Evolutionary conservation across 2,329 filamentous ascomycete genomes (phyloP), one percentile per base, ranked within the genome.

Genomic region (Monilinia vaccinii-corymbosi): DNA sequence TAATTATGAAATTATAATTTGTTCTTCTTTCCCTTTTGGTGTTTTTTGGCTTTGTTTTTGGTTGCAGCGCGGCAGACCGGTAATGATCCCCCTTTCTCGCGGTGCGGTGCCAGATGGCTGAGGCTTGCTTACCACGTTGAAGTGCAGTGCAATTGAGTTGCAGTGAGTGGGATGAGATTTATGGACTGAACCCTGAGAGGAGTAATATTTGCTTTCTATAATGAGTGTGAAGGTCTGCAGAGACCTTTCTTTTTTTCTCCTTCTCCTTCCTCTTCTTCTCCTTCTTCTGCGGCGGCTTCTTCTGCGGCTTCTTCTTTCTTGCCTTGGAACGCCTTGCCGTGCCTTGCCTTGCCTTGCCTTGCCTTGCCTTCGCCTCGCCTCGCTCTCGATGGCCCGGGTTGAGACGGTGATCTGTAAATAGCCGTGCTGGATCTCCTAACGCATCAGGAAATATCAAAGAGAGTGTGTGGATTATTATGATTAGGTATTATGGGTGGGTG

Each of bases 141-240:
- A 28, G 25, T 28, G 25, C 25, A 28, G 25, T 28, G 25, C 25
- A 28, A 13, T 36, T 13, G 11, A 34, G n/a, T n/a, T 34, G 10
- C 10, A 34, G 10, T 34, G 9, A 36, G 34, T 36, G 34, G 13
- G 34, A 25, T n/a, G 28, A 40, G 36, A 40, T 36, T 45, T 53
- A 58, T 42, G 25, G 6, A 28, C 25, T 38, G 48, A 25, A 51
- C 18, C 47, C 57, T 31, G 6, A 34, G 28, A 32, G 10, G 7
- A 11, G 34, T 36, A 14, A 36, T 36, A 14, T 14, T 42, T 53
- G 36, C 28, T 31, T 59, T 48, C 38, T 59, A 46, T 38, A 59
- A 59, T 48, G 57, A 59, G 57, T 40, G 57, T 59, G 40, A 46
- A 14, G 38, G 57, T 38, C 57, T 45, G 23, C 23, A 47, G 42